A percentile compares a stretch with the other conserved stretches of the same genome.
Evolutionary conservation across 352 stramenopile species (phyloP).

Genomic region (Pythium sp.): DNA sequence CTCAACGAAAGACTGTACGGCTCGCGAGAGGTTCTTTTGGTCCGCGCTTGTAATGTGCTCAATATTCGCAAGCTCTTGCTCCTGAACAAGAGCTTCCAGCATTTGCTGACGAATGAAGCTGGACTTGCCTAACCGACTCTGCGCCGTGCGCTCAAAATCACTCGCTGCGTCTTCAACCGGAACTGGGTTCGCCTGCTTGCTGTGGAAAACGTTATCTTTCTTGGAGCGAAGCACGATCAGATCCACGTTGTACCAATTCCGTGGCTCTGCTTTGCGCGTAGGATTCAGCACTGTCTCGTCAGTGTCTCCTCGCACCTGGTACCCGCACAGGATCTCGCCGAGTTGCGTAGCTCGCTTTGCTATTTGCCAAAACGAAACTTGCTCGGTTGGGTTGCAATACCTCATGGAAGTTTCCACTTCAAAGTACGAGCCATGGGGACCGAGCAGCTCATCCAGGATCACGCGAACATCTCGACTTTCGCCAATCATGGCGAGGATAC

Average conservation of each 20-base stretch:
- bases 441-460: conserved; percentile 76
- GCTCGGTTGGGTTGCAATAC: conserved; percentile 56
- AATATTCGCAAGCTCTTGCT: conserved; percentile 40
- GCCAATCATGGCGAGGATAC: conserved; percentile 85
- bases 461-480: conserved; percentile 83
- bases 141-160: conserved; percentile 54
- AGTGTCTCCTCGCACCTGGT: conserved; percentile 44
- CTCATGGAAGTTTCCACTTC: conserved; percentile 57
- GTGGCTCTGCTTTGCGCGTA: conserved; percentile 37
- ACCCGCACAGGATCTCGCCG: conserved; percentile 78
- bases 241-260: conserved; percentile 57
- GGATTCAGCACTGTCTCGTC: conserved; percentile 77
- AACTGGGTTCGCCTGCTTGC: conserved; percentile 8
- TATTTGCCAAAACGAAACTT: conserved; percentile 80
- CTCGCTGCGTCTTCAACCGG: conserved; percentile 7
- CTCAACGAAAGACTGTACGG: conserved; percentile 41
- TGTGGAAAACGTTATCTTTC: conserved; percentile 23
- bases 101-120: conserved; percentile 45
- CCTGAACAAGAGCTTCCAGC: conserved; percentile 50
- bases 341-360: conserved; percentile 49
- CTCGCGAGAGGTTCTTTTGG: conserved; percentile 26
- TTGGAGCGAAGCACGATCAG: conserved; percentile 63
- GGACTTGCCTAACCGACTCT: conserved; percentile 45
- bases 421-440: conserved; percentile 64
- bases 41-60: conserved; percentile 28